Evolutionary conservation across 192 early-diverging fungal genomes (phyloP), one percentile per base, ranked within the genome.

Genomic region (Funneliformis geosporum): DNA sequence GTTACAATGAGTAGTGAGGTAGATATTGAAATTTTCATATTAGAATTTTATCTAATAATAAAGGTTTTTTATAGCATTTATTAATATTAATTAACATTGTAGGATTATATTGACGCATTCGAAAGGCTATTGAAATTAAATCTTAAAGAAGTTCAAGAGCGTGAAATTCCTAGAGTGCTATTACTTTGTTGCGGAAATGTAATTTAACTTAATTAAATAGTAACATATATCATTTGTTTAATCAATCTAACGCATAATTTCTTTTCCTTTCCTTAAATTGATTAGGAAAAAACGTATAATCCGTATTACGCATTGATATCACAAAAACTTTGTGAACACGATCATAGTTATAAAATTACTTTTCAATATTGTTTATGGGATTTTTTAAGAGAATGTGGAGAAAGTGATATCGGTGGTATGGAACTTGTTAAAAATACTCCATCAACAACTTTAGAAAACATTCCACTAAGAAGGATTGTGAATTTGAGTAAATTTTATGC

Each of bases 301-400:
- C 95, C 97, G 27, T 99, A 93, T 83, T 99, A 99, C 78, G 89
- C 93, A 28, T 88, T 97, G 33, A 92, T 98, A 8, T 92, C 92
- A 10, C 85, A 94, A 74, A 87, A 91, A 71, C 85, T 99, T 73
- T 97, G 96, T 82, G 84, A 86, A 43, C 84, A 90, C 59, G 88
- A 93, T 79, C 90, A 94, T 82, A 90, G 91, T 9, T 95, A 92
- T 87, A 92, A 91, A 83, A 89, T 98, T 76, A 99, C 98, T 7
- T 92, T 96, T 81, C 95, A 97, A 88, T 99, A 94, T 82, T 90
- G 92, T 18, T 87, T 99, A 59, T 99, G 98, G 98, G 98, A 99
- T 84, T 90, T 94, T 80, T 81, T 99, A 73, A 91, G 98, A 69
- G 93, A 91, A 69, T 87, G 95, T 82, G 94, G 91, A 38, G 94